These are phyloP conservation scores for Rhodamnia argentea DNA, from an alignment of 345 rosid genomes.

Conservation along the genomic window DNA sequence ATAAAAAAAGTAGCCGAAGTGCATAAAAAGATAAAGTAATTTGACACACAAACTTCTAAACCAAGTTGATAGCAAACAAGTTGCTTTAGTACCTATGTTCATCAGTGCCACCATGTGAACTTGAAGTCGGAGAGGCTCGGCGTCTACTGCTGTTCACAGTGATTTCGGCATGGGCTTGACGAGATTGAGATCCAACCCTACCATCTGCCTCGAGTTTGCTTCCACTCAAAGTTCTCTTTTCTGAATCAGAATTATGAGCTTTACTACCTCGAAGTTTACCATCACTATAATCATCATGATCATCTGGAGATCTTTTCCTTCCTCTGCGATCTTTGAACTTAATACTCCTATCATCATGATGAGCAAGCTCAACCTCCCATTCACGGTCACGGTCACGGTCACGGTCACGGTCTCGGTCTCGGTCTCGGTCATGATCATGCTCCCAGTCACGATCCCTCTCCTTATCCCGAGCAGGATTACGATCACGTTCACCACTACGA, in stretches of 20 bases:
- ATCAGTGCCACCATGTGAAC: conserved; percentile 50
- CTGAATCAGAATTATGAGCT: conserved; percentile 25
- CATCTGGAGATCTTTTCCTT: conserved; percentile 65
- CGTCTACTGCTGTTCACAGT: conserved; percentile 20
- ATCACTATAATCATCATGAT: conserved; percentile 45
- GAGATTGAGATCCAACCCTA: conserved; percentile 54
- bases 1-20: background rate
- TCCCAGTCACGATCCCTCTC: conserved; percentile 31
- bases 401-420: conserved; percentile 22
- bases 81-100: conserved; percentile 46
- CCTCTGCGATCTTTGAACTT: conserved; percentile 55
- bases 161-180: conserved; percentile 34
- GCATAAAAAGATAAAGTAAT: background rate
- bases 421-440: conserved; percentile 27
- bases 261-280: conserved; percentile 27
- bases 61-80: background rate
- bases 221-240: conserved; percentile 31
- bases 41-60: background rate
- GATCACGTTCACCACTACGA: conserved; percentile 28
- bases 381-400: conserved; percentile 21
- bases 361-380: conserved; percentile 31
- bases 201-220: conserved; percentile 60
- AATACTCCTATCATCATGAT: conserved; percentile 48
- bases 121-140: conserved; percentile 42
- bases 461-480: conserved; percentile 20